Evolutionary conservation across 306 rosid genomes (phyloP).

Genomic region (Sophora flavescens): DNA sequence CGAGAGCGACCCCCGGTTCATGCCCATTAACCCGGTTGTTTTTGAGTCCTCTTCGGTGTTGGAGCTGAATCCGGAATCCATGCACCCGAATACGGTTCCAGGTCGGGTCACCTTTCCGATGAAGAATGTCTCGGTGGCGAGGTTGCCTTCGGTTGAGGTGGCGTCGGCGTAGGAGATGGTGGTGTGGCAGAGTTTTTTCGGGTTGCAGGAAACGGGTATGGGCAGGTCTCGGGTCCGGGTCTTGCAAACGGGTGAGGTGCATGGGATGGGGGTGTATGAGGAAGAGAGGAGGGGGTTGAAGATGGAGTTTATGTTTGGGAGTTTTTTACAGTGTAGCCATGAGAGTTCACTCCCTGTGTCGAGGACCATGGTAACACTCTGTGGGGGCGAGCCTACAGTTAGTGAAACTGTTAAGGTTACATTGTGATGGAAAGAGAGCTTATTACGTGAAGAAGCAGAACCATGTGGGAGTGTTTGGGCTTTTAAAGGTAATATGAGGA

Average conservation of each 20-base stretch:
- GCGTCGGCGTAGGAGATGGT: constrained; percentile 78
- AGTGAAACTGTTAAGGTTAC: constrained; percentile 78
- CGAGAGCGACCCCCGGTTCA: constrained; percentile 87
- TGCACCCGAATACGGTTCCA: constrained; percentile 75
- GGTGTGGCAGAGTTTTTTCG: constrained; percentile 73
- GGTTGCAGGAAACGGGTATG: constrained; percentile 75
- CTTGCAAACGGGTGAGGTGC: constrained; percentile 67
- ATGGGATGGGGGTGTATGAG: constrained; percentile 66
- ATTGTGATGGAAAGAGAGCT: constrained; percentile 74
- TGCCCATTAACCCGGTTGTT: constrained; percentile 83
- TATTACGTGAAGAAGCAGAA: constrained; percentile 51
- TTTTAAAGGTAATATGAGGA: constrained; percentile 63
- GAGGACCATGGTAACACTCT: constrained; percentile 90
- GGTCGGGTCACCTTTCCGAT: constrained; percentile 57
- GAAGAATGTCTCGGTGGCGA: constrained; percentile 70
- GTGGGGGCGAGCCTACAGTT: constrained; percentile 84
- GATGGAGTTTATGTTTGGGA: constrained; percentile 51
- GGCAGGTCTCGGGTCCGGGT: constrained; percentile 73
- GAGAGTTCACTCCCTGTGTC: constrained; percentile 96
- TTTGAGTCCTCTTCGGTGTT: constrained; percentile 77
- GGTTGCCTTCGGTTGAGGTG: constrained; percentile 77
- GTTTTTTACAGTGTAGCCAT: constrained; percentile 78
- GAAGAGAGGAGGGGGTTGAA: constrained; percentile 70
- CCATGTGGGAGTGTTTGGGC: constrained; percentile 54
- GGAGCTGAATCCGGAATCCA: constrained; percentile 81